Evolutionary conservation across 2,329 filamentous ascomycete species (phyloP).

Genomic region (Fusarium virguliforme): DNA sequence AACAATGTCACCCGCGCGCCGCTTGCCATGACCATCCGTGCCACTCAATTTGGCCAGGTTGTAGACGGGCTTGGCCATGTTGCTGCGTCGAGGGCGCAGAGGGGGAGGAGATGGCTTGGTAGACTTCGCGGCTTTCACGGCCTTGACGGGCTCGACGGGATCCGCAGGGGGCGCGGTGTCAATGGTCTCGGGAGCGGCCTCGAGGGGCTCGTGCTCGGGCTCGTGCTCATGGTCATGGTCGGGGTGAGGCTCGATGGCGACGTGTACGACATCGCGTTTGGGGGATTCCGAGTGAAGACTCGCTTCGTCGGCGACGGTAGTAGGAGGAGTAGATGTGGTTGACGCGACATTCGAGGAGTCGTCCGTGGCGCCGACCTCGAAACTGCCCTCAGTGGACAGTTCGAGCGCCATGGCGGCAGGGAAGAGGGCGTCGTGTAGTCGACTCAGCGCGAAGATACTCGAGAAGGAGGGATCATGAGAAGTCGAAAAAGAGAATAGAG

Average conservation of each 20-base stretch:
- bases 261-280: conserved; percentile 58
- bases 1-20: conserved; percentile 66
- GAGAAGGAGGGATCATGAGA: conserved; percentile 31
- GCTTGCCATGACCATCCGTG: conserved; percentile 73
- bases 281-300: conserved; percentile 68
- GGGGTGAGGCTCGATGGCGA: conserved; percentile 49
- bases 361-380: conserved; percentile 47
- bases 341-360: conserved; percentile 69
- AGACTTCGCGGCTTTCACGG: conserved; percentile 11
- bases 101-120: conserved; percentile 40
- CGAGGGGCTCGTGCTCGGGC: conserved; percentile 45
- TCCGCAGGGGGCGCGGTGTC: conserved; percentile 13
- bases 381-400: conserved; percentile 55
- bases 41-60: conserved; percentile 76
- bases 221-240: background rate
- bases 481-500: conserved; percentile 13
- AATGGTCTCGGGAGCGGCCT: conserved; percentile 36
- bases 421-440: conserved; percentile 25
- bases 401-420: conserved; percentile 53
- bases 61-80: conserved; percentile 73
- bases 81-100: conserved; percentile 67
- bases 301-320: conserved; percentile 74
- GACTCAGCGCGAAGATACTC: conserved; percentile 42
- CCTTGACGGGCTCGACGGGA: conserved; percentile 33
- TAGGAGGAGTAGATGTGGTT: conserved; percentile 75